phyloP scores from a whole-genome alignment of 257 asterid genomes.

The Petunia axillaris region DNA sequence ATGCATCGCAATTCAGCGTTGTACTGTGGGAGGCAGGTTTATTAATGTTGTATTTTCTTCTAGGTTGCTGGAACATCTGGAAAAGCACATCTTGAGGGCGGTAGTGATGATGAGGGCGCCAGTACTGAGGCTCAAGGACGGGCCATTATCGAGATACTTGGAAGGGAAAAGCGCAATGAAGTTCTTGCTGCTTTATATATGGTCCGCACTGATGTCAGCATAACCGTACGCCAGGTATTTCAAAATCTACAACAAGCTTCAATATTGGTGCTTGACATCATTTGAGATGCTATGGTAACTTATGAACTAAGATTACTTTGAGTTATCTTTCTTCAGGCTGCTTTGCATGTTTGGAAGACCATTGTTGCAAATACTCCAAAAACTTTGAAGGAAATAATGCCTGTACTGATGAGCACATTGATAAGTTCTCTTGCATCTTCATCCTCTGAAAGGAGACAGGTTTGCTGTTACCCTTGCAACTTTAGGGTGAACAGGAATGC shows the following conservation, averaged over 20 bases:
- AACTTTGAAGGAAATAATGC: constrained; percentile 97
- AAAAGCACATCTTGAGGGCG: constrained; percentile 98
- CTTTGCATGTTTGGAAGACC: constrained; percentile 99
- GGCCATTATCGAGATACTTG: constrained; percentile 98
- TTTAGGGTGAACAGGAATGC: neutral
- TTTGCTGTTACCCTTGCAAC: constrained; percentile 31
- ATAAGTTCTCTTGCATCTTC: constrained; percentile 91
- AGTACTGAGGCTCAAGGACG: constrained; percentile 99
- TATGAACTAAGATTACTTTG: constrained; percentile 24
- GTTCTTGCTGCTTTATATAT: constrained; percentile 98
- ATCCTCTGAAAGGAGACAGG: constrained; percentile 99
- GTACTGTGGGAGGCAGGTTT: constrained; percentile 27
- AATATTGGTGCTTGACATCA: constrained; percentile 17
- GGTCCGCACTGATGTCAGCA: constrained; percentile 97
- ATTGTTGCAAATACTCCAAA: constrained; percentile 98
- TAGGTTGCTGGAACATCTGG: constrained; percentile 99
- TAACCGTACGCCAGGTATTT: constrained; percentile 93
- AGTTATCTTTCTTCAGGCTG: constrained; percentile 64
- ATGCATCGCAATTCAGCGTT: constrained; percentile 22
- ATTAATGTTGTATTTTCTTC: constrained; percentile 19
- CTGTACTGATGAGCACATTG: constrained; percentile 91
- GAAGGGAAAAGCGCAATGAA: constrained; percentile 95
- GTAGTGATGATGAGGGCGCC: constrained; percentile 99
- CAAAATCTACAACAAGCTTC: constrained; percentile 29
- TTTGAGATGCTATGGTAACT: constrained; percentile 30